phyloP scores from a whole-genome alignment of 2,329 filamentous ascomycete species.

The Pseudogymnoascus sp. region DNA sequence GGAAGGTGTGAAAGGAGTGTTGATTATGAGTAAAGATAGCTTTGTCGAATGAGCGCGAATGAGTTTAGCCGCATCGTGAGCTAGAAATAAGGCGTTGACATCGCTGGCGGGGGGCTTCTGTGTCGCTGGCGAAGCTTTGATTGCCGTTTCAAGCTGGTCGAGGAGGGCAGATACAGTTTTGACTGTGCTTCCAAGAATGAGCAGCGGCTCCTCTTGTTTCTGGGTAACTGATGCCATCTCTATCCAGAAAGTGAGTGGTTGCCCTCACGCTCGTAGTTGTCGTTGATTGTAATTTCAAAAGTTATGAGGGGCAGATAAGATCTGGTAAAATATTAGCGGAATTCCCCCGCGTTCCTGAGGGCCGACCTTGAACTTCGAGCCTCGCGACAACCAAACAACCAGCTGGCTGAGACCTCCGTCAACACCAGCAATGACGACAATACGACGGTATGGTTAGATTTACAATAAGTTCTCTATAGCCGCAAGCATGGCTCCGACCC shows the following conservation, averaged over 20 bases:
- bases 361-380: background rate
- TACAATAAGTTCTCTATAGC: background rate
- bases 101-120: conserved; percentile 11
- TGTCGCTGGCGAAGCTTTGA: conserved; percentile 11
- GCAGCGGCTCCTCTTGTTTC: conserved; percentile 3
- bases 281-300: background rate
- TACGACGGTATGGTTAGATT: background rate
- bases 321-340: conserved; percentile 8
- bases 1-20: conserved; percentile 74
- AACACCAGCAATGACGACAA: conserved; percentile 2
- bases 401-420: background rate
- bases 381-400: background rate
- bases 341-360: background rate
- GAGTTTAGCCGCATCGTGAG: conserved; percentile 62
- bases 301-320: conserved; percentile 6
- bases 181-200: conserved; percentile 15
- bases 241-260: background rate
- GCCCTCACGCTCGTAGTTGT: conserved; percentile 1
- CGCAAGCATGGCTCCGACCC: conserved; percentile 20
- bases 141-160: conserved; percentile 18
- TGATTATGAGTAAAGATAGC: conserved; percentile 77
- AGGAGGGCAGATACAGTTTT: conserved; percentile 19
- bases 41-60: conserved; percentile 81
- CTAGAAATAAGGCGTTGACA: conserved; percentile 55
- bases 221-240: background rate